Base-by-base conservation (phyloP, 192 early-diverging fungal genomes). In the Dispira parvispora region DNA sequence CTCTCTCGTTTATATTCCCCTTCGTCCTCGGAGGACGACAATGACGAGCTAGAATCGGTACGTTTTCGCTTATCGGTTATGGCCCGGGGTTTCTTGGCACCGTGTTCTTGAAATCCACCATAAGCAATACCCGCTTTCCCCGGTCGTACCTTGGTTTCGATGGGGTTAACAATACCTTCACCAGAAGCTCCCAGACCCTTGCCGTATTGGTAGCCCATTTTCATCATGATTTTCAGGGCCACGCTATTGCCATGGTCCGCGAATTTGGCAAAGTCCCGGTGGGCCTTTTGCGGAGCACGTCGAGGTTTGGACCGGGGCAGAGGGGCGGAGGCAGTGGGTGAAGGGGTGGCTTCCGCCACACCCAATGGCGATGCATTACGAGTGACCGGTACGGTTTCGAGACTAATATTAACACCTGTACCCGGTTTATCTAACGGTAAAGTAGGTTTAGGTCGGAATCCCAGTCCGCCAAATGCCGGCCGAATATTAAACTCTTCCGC, bases 201-300 rank as follows among this genome's bases (percentile, higher is more conserved):
- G 16, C 96, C 96, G 25, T 73, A 74, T 65, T 79, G 79, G 81
- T 88, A 98, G 42, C 94, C 94, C 88, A 93, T 91, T 64, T 87
- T 90, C 55, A 83, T 72, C 78, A 98, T 76, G 82, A 94, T 83
- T 43, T 82, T 83, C 68, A 84, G 73, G 47, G 88, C 90, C 63
- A 89, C 77, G 11, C 91, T 88, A 43, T 78, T 85, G 6, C 81
- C 80, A 54, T 82, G 77, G 32, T 78, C 81, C 20, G 85, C 84
- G 66, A 93, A 97, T 47, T 81, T 82, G 11, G 80, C 91, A 84
- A 94, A 96, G n/a, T 87, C 87, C 52, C 42, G 6, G 42, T 43
- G 43, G 18, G 45, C 43, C n/a, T 14, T 4, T 10, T 42, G 8
- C 42, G 58, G 32, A 38, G 32, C 32, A 38, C 32, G 32, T 38